Base-by-base conservation (phyloP, 306 rosid genomes). In the Luffa acutangula region DNA sequence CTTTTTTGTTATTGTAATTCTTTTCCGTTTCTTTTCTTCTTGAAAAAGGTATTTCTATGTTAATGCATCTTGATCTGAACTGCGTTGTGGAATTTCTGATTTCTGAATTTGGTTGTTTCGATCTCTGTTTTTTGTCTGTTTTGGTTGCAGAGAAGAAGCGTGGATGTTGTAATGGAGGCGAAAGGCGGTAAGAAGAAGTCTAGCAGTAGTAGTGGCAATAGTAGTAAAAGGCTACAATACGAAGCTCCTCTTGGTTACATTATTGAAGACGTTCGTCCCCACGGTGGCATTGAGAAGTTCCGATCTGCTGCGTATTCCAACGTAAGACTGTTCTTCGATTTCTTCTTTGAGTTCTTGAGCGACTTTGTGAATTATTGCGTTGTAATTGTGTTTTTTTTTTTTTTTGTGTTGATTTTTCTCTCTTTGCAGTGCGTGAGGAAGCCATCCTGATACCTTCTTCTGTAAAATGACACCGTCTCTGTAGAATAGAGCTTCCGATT, bases 181-280 rank as follows among this genome's bases (percentile, higher is more conserved):
- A 79, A 89, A 82, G 89, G 86, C 76, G 89, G 85, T 81, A 85
- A 86, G 70, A 85, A 82, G 75, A 84, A 85, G 82, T 87, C 85
- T 62, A 82, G 88, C 60, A 85, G 84, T 83, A 52, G 81, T 79
- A 59, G 77, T 66, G 79, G 84, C 76, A 85, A 78, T 53, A 65
- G 78, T 71, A 82, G 82, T 73, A 71, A 62, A 45, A 25, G 77
- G 8, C 79, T 75, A 11, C 80, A 79, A 41, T 90, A 85, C 89
- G 89, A 88, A 83, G 89, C 58, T 82, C 93, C 93, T 34, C 91
- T 88, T 21, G 91, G 91, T 33, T 90, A 90, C 78, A 85, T 84
- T 84, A 83, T 90, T 18, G 91, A 90, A 90, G 91, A 90, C 86
- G 85, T 86, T 86, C 91, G 93, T 53, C 93, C 93, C 0, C 84